A percentile compares a stretch with the other conserved stretches of the same genome.
These are phyloP conservation scores for Pontederia crassipes DNA, from an alignment of 176 grass and related monocot species.

Conservation along the genomic window DNA sequence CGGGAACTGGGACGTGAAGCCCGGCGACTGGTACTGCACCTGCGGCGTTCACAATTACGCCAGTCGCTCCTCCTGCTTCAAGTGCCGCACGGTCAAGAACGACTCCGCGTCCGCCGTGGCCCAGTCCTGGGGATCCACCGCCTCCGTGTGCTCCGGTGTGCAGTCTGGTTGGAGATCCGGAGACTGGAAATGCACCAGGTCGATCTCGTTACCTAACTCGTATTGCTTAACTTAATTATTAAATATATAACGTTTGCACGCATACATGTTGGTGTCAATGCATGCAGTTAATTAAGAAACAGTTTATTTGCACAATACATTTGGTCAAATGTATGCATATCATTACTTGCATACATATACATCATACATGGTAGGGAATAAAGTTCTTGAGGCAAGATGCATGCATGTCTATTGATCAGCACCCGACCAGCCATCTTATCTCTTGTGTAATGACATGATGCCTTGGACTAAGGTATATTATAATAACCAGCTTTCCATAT, in stretches of 20 bases:
- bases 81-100: constrained; percentile 67
- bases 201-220: background rate
- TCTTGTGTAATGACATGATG: no score
- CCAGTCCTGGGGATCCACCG: constrained; percentile 55
- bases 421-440: no score
- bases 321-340: no score
- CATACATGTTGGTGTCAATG: background rate
- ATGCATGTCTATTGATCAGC: no score
- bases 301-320: no score
- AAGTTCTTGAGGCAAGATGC: no score
- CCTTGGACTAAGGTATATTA: no score
- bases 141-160: background rate
- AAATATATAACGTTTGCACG: background rate
- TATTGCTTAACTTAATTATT: no score
- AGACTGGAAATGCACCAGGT: constrained; percentile 92
- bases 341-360: no score
- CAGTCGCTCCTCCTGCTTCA: constrained; percentile 63
- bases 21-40: constrained; percentile 81
- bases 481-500: no score
- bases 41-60: constrained; percentile 80
- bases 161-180: constrained; percentile 68
- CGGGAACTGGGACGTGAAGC: constrained; percentile 68
- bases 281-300: no score
- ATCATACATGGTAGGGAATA: no score
- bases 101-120: constrained; percentile 44